Evolutionary conservation across 768 basidiomycete species (phyloP).

Genomic region (Rhizopogon sp.): DNA sequence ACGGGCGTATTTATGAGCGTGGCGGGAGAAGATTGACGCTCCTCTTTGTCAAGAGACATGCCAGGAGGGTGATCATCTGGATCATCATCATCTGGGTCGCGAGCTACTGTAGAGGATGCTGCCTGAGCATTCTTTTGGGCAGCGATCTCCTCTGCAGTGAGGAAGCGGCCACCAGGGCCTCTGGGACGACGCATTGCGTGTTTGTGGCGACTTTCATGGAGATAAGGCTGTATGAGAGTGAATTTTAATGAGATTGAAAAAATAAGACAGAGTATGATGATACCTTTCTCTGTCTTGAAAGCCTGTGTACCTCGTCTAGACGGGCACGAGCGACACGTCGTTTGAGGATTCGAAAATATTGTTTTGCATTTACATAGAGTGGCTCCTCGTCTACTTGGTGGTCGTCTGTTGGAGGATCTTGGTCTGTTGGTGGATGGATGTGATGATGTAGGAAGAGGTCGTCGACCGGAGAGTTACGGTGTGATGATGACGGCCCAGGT

Average conservation of each 20-base stretch:
- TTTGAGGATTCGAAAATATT: slow-evolving; percentile 98
- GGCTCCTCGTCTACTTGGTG: slow-evolving; percentile 84
- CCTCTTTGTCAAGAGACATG: slow-evolving; percentile 9
- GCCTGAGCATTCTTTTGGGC: slow-evolving; percentile 55
- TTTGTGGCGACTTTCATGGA: slow-evolving; percentile 96
- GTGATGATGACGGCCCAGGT: slow-evolving; percentile 24
- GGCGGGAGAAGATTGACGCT: slow-evolving; percentile 15
- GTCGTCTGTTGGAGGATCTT: slow-evolving; percentile 23
- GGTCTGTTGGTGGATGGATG: slow-evolving; percentile 9
- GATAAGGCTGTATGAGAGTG: slow-evolving; percentile 68
- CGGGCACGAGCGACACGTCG: slow-evolving; percentile 86
- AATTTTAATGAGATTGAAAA: slow-evolving; percentile 1
- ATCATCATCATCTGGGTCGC: slow-evolving; percentile 41
- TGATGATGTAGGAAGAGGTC: slow-evolving; percentile 29
- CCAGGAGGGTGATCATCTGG: slow-evolving; percentile 8
- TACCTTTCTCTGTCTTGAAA: slow-evolving; percentile 92
- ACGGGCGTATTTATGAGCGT: slow-evolving; percentile 15
- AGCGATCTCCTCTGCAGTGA: slow-evolving; percentile 93
- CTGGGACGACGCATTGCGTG: slow-evolving; percentile 97
- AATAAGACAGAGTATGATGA: neutral
- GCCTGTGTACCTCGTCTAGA: slow-evolving; percentile 88
- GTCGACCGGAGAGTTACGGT: slow-evolving; percentile 21
- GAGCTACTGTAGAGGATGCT: slow-evolving; percentile 31
- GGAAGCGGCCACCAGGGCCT: slow-evolving; percentile 95
- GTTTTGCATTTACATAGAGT: slow-evolving; percentile 98